Evolutionary conservation across 371 early-diverging fungal species (phyloP).

Genomic region (Mortierella sp.): DNA sequence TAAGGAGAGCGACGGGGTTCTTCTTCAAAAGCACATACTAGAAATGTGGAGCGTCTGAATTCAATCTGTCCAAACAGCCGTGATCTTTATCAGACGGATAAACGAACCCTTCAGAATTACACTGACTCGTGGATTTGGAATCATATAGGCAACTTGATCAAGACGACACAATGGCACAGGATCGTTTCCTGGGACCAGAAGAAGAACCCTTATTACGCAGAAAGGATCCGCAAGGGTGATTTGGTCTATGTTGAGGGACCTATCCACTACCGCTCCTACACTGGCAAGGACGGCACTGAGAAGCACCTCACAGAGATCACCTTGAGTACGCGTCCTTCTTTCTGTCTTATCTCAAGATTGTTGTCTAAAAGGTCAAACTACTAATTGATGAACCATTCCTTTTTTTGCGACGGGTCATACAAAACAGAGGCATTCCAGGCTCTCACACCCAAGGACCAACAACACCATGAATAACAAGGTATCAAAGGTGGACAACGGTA

Average conservation of each 20-base stretch:
- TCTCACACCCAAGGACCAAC: constrained; percentile 40
- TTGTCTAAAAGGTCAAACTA: too few species aligned
- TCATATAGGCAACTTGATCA: constrained; percentile 62
- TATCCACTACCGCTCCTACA: constrained; percentile 68
- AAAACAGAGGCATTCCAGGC: constrained; percentile 33
- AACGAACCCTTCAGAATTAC: background rate
- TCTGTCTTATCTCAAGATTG: background rate
- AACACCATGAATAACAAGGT: constrained; percentile 6
- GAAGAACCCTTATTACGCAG: constrained; percentile 57
- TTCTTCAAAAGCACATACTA: too few species aligned
- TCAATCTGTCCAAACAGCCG: too few species aligned
- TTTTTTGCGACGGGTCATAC: background rate
- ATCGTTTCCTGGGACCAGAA: constrained; percentile 62
- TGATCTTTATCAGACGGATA: too few species aligned
- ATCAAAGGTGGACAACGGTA: too few species aligned
- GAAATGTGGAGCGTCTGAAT: too few species aligned
- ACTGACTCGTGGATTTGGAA: too few species aligned
- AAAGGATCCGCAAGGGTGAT: constrained; percentile 68
- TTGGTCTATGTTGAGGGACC: constrained; percentile 72
- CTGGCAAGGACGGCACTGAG: constrained; percentile 69
- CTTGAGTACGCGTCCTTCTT: constrained; percentile 27
- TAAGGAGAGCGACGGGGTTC: constrained; percentile 34
- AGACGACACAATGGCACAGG: constrained; percentile 74
- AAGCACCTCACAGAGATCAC: constrained; percentile 67
- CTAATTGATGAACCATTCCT: background rate